Evolutionary conservation across 1,284 basidiomycete genomes (phyloP), one percentile per base, ranked within the genome.

Genomic region (Puccinia novopanici): DNA sequence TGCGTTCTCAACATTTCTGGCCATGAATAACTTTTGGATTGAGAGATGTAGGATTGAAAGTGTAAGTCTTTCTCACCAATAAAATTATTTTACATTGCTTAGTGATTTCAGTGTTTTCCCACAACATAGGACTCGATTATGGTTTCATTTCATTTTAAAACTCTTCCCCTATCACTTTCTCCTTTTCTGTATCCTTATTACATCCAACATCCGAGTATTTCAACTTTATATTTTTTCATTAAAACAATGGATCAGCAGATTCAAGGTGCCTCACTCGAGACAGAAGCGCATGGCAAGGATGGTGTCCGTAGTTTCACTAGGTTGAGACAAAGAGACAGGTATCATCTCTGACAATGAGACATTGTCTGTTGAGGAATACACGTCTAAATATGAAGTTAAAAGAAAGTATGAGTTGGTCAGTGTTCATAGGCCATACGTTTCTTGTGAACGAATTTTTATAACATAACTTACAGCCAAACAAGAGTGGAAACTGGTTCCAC

Each of bases 331-430:
- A 98, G 83, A 99, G 90, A 85, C 95, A 96, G 80, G 98, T 92
- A 84, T 99, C 97, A 86, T 99, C 97, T 86, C 97, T 90, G 93
- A 99, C 99, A 86, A 99, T 99, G 50, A 97, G 97, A 1, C 96
- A 98, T 88, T 95, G 95, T 86, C 97, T 91, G 88, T 99, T 97
- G 84, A 99, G 88, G 89, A 99, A 99, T 88, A 99, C 97, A 80
- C n/a, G 95, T 97, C 86, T 87, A 82, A 12, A n/a, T 22, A 52
- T 30, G 22, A 48, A 40, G 27, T 54, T 37, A 57, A 34, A 22
- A n/a, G 22, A 74, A 78, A 57, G 6, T 15, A 59, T 15, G 40
- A 30, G 15, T 71, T 27, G n/a, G 13, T 54, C 27, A 67, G 61
- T 73, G 48, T 54, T 57, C 59, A 63, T 40, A 12, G 17, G 0